Percentiles rank a stretch among this genome's conserved stretches.
Conservation (phyloP, 768 basidiomycete genomes). For the Clitopilus hobsonii region DNA sequence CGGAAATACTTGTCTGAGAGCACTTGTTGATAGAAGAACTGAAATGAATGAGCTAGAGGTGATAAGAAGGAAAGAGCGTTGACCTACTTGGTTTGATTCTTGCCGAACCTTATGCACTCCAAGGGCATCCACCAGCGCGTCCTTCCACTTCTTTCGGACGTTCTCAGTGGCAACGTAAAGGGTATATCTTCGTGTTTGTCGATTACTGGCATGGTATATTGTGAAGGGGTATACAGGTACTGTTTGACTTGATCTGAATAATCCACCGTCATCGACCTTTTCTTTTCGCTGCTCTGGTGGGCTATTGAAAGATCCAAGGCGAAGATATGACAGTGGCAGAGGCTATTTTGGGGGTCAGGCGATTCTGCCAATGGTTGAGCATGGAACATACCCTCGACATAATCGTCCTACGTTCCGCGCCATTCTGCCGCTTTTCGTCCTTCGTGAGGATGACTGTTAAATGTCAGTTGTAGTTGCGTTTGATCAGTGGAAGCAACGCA, state of each 20-base stretch:
- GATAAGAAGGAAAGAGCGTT: not conserved
- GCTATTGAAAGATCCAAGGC: conserved; percentile 57
- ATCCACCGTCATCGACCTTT: conserved; percentile 49
- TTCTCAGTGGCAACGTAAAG: conserved; percentile 60
- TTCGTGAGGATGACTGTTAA: conserved; percentile 60
- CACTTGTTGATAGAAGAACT: conserved; percentile 66
- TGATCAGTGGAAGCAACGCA: conserved; percentile 27
- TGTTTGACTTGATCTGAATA: conserved; percentile 50
- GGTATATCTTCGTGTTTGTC: conserved; percentile 60
- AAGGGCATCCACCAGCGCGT: conserved; percentile 55
- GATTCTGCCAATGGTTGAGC: not conserved
- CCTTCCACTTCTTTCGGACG: conserved; percentile 59
- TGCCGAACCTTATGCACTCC: conserved; percentile 58
- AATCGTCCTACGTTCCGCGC: conserved; percentile 44
- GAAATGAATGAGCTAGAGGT: not conserved
- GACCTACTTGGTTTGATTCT: conserved; percentile 70
- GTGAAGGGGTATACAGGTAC: conserved; percentile 71
- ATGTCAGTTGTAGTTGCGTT: not conserved
- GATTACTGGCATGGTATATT: conserved; percentile 63
- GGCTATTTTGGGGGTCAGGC: conserved; percentile 47
- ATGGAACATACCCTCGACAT: conserved; percentile 55
- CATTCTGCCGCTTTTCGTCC: conserved; percentile 52
- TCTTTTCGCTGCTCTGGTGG: conserved; percentile 63
- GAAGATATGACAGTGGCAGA: conserved; percentile 75
- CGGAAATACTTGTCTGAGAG: conserved; percentile 64